Base-by-base conservation (phyloP, 371 early-diverging fungal species). In the Mucor saturninus region DNA sequence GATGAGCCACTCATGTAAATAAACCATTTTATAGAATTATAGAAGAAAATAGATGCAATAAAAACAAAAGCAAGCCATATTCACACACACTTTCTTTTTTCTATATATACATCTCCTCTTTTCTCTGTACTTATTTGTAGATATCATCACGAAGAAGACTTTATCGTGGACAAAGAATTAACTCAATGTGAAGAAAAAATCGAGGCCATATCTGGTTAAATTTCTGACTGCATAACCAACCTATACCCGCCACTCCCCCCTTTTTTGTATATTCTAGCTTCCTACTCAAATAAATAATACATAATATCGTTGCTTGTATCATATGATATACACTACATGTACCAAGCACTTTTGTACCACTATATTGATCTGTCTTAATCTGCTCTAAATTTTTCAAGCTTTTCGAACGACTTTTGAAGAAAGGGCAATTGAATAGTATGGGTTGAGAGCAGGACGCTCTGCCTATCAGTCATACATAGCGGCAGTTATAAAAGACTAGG, bases 1-100 rank as follows among this genome's bases (percentile, higher is more conserved):
- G 94, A 93, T 62, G 97, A 96, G 79, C 95, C 96, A 2, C 81
- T 97, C 40, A 74, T 80, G 73, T 80, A 61, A 75, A 62, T 62
- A 68, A 50, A 39, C 37, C 37, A 49, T 49, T 37, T 5, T 46
- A 13, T n/a, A 43, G 26, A 57, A 15, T 1, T 6, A 35, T 35
- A 35, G 35, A 46, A 8, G 28, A 37, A 32, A 37, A 59, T n/a
- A 26, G 26, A 38, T 49, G 39, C 45, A 58, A 59, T 59, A 59
- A 48, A 48, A 59, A 50, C 11, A 30, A 50, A 50, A 46, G 46
- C 46, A 46, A 46, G 46, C 42, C 35, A 11, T 46, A 46, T 46
- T 46, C 46, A 46, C 50, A 11, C 21, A 21, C 21, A 21, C 21
- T 21, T 29, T 30, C 30, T 30, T 13, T 30, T 30, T 30, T 50